A percentile compares a stretch with the other conserved stretches of the same genome.
Conservation (phyloP, 805 yeast species). For the Wickerhamiella nectarea region DNA sequence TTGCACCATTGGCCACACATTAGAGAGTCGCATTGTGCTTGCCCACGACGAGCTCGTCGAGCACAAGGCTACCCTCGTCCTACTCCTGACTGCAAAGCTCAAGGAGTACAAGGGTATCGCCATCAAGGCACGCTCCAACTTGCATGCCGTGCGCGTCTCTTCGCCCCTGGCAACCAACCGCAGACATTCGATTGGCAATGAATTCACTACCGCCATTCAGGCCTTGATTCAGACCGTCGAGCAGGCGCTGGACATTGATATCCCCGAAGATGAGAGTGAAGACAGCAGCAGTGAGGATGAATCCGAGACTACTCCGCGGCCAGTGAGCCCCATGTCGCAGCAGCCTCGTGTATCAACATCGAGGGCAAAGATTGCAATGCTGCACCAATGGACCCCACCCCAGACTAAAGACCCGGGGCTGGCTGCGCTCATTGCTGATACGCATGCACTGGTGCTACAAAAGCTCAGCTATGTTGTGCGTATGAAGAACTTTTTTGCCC, state of each 20-base stretch:
- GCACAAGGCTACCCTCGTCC: constrained; percentile 40
- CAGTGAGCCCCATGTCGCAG: too few species aligned
- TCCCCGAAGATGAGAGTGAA: not conserved
- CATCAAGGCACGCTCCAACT: not conserved
- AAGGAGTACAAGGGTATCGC: constrained; percentile 4
- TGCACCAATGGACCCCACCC: constrained; percentile 7
- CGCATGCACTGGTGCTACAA: constrained; percentile 1
- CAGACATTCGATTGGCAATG: not conserved
- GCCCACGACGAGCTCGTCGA: constrained; percentile 67
- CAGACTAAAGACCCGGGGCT: not conserved
- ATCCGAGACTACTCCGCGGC: not conserved
- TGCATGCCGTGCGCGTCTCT: constrained; percentile 15
- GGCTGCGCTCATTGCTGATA: constrained; percentile 6
- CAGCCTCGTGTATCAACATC: too few species aligned
- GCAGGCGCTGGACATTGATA: constrained; percentile 18
- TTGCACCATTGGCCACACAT: constrained; percentile 73
- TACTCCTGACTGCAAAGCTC: constrained; percentile 16
- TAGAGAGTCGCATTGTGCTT: constrained; percentile 60
- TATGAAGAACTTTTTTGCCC: constrained; percentile 5
- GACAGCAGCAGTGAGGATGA: too few species aligned
- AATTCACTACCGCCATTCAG: not conserved
- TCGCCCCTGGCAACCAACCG: constrained; percentile 19
- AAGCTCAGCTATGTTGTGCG: constrained; percentile 7
- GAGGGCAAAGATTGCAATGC: not conserved
- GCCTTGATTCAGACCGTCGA: constrained; percentile 12